Evolutionary conservation across 495 filamentous ascomycete genomes (phyloP), one percentile per base, ranked within the genome.

Genomic region (Halenospora varia): DNA sequence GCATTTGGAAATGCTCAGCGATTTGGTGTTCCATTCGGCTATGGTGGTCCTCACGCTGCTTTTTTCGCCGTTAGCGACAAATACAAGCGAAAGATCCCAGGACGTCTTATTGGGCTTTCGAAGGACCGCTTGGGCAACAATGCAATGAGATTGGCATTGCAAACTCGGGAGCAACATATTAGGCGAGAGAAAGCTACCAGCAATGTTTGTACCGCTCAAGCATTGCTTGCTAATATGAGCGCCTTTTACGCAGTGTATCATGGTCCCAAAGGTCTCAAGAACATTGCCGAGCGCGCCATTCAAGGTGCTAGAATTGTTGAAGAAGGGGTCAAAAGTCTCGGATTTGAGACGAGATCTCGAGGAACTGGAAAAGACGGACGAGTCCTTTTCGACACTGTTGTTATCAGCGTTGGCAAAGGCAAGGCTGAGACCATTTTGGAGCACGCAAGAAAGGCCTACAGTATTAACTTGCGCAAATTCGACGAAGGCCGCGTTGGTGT

Each of bases 211-310:
- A 98, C 94, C 19, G 94, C 94, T 6, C 94, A 98, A 70, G 94
- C 94, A 9, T 71, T 98, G 17, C 79, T 97, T 26, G 94, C 94
- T 18, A 98, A 98, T 71, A 97, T 97, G 90, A 95, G 85, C 63
- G 90, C 94, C 50, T 88, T 98, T 74, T 98, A 97, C 71, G 94
- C 92, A n/a, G 82, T 97, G 39, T 98, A 97, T 69, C 94, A 98
- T 68, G 94, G 94, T 2, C 94, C 94, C 2, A 64, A 82, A 29
- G 95, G 95, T 13, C 77, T 98, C 48, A 89, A 84, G 73, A 80
- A 80, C 17, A 97, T 97, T 64, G 94, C 94, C 10, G 82, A 93
- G 66, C 81, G 85, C 53, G 81, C 86, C 59, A 82, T 89, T 65
- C 79, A 83, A 19, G 83, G 85, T 59, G 85, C 94, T 11, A 76